A percentile compares a stretch with the other conserved stretches of the same genome.
These are phyloP conservation scores for Sanguinoderma infundibulare DNA, from an alignment of 1,284 basidiomycete species.

Conservation along the genomic window DNA sequence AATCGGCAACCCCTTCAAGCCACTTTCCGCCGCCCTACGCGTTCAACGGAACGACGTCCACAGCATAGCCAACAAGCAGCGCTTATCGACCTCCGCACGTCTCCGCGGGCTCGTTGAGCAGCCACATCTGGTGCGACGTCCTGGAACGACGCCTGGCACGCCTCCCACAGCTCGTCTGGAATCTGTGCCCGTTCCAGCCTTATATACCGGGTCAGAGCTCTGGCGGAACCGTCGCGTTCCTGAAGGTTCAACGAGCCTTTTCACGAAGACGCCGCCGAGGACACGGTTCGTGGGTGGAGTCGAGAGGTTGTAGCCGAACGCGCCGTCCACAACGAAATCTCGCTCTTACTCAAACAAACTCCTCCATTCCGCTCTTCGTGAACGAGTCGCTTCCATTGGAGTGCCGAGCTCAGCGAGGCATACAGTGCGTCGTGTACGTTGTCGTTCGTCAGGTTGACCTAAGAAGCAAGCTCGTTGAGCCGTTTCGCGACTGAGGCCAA, in stretches of 20 bases:
- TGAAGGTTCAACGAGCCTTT: constrained; percentile 49
- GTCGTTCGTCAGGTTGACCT: constrained; percentile 37
- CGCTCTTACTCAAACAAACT: constrained; percentile 53
- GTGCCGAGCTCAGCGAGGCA: constrained; percentile 42
- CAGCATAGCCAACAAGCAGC: too few relatives aligned
- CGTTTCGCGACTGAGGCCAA: constrained; percentile 43
- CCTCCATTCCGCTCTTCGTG: constrained; percentile 39
- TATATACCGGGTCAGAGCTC: too few relatives aligned
- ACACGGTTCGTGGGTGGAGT: constrained; percentile 42
- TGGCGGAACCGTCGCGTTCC: constrained; percentile 44
- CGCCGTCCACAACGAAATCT: constrained; percentile 50
- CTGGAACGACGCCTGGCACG: constrained; percentile 40
- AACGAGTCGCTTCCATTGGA: constrained; percentile 51
- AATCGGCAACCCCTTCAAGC: too few relatives aligned
- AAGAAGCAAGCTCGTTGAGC: constrained; percentile 41
- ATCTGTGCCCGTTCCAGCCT: too few relatives aligned
- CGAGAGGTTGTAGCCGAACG: constrained; percentile 49
- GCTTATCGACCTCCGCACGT: constrained; percentile 37
- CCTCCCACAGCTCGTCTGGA: constrained; percentile 52
- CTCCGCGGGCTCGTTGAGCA: constrained; percentile 47
- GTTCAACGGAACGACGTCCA: too few relatives aligned
- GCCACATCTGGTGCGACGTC: constrained; percentile 44
- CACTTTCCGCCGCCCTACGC: too few relatives aligned
- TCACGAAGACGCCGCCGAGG: constrained; percentile 48
- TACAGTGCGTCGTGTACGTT: constrained; percentile 49